Conservation (phyloP, 1,139 yeast species). For the Pichia sp. region DNA sequence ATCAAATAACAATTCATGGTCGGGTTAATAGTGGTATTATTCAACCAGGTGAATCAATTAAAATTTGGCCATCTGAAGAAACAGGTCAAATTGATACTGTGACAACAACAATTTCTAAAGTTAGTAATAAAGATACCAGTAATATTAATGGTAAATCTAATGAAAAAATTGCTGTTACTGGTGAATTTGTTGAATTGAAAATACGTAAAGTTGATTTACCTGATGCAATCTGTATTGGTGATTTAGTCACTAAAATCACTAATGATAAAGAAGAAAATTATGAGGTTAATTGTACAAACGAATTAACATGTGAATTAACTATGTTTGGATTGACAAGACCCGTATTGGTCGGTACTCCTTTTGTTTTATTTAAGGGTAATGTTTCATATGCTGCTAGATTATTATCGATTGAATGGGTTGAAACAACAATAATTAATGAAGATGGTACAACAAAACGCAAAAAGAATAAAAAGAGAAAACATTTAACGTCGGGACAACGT, state of each 20-base stretch:
- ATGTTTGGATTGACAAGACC: constrained; percentile 70
- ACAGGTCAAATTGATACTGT: constrained; percentile 40
- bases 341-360: constrained; percentile 72
- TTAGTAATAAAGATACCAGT: constrained; percentile 19
- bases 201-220: constrained; percentile 39
- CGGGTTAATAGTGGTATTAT: constrained; percentile 69
- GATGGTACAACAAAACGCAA: constrained; percentile 8
- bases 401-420: constrained; percentile 13
- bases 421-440: constrained; percentile 6
- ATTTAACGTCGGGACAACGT: constrained; percentile 63
- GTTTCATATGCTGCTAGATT: constrained; percentile 44
- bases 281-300: not conserved
- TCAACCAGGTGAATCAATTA: constrained; percentile 68
- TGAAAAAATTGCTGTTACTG: constrained; percentile 49
- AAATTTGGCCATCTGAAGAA: constrained; percentile 51
- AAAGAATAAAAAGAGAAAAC: constrained; percentile 51
- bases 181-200: constrained; percentile 60
- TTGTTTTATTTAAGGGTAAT: constrained; percentile 77
- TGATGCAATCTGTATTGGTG: constrained; percentile 66
- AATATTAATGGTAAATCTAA: constrained; percentile 26
- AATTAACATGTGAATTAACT: constrained; percentile 41
- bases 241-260: constrained; percentile 46
- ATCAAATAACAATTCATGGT: constrained; percentile 54
- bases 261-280: not conserved
- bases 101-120: constrained; percentile 17